Percentiles rank a stretch among this genome's conserved stretches.
phyloP scores from a whole-genome alignment of 768 basidiomycete species.

The Mycena indigotica region DNA sequence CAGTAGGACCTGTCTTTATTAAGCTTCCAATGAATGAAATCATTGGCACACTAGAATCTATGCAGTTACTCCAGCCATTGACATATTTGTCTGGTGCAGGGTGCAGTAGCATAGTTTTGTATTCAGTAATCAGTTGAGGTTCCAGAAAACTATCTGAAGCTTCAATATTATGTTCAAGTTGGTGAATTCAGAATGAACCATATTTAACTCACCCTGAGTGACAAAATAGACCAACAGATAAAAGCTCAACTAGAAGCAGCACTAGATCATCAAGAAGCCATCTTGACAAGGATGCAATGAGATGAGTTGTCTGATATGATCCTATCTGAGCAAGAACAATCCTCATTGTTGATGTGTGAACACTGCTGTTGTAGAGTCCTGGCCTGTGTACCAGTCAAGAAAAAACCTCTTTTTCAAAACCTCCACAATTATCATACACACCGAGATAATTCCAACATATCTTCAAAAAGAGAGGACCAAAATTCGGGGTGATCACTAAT shows the following conservation, averaged over 20 bases:
- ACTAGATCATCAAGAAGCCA: conserved; percentile 17
- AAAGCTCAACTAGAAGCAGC: conserved; percentile 5
- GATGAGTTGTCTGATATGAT: conserved; percentile 9
- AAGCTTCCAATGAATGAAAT: conserved; percentile 10
- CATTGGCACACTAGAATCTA: neutral
- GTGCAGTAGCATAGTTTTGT: neutral
- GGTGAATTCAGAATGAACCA: neutral
- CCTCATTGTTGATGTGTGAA: conserved; percentile 22
- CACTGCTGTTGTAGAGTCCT: conserved; percentile 22
- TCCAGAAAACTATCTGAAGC: conserved; percentile 5
- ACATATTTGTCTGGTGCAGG: neutral
- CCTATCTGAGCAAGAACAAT: conserved; percentile 26
- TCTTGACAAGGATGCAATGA: conserved; percentile 6
- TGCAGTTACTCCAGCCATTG: neutral
- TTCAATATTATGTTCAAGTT: neutral
- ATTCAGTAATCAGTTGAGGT: conserved; percentile 1
- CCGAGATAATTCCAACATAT: conserved; percentile 32
- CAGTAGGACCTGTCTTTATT: conserved; percentile 3
- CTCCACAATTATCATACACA: conserved; percentile 2
- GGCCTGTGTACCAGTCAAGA: conserved; percentile 6
- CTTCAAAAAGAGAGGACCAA: conserved; percentile 27
- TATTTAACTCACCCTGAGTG: conserved; percentile 4
- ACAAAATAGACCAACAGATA: conserved; percentile 8
- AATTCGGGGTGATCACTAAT: conserved; percentile 12
- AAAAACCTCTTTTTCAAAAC: neutral